Conservation (phyloP, 1,139 yeast genomes). For the Suhomyces wounanorum region DNA sequence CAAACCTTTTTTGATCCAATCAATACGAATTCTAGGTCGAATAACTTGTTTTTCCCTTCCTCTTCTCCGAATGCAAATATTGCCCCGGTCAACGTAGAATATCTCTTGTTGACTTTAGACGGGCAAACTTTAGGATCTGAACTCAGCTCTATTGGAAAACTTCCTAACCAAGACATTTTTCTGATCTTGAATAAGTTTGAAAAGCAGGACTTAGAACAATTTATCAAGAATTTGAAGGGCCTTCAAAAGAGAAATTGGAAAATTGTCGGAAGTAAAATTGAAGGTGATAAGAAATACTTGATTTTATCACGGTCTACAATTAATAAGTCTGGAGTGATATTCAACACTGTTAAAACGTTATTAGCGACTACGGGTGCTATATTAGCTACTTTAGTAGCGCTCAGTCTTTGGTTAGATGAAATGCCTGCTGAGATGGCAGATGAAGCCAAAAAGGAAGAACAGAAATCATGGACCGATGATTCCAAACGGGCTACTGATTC, state of each 20-base stretch:
- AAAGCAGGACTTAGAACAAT: conserved; percentile 30
- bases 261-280: conserved; percentile 41
- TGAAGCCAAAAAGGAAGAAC: not conserved
- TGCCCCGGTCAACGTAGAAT: conserved; percentile 28
- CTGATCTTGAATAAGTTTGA: conserved; percentile 43
- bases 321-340: conserved; percentile 13
- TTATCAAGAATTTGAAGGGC: conserved; percentile 31
- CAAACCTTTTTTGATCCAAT: conserved; percentile 53
- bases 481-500: not conserved
- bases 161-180: conserved; percentile 47
- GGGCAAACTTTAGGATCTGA: conserved; percentile 42
- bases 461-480: not conserved
- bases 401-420: conserved; percentile 25
- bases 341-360: conserved; percentile 25
- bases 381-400: conserved; percentile 31
- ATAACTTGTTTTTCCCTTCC: conserved; percentile 10
- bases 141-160: conserved; percentile 44
- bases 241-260: conserved; percentile 47
- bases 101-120: conserved; percentile 46
- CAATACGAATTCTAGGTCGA: not conserved
- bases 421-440: not conserved
- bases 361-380: conserved; percentile 40
- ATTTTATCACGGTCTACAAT: conserved; percentile 33
- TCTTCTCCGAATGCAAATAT: not conserved
- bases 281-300: conserved; percentile 31